phyloP scores from a whole-genome alignment of 345 rosid species.

The Zanthoxylum bungeanum region DNA sequence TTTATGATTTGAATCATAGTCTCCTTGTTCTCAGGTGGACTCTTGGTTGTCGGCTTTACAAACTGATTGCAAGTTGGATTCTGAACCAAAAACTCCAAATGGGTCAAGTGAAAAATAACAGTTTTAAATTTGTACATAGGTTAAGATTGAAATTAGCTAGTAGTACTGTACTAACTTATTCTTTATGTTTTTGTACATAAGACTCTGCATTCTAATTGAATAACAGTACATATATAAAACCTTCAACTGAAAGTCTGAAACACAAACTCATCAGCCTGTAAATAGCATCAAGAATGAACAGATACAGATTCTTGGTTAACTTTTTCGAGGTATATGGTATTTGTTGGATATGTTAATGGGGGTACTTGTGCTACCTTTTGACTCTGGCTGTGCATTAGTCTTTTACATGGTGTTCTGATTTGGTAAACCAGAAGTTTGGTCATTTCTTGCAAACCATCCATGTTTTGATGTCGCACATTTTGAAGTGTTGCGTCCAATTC shows the following conservation, averaged over 20 bases:
- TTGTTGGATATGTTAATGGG: too few species aligned
- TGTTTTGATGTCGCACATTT: background rate
- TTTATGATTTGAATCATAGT: background rate
- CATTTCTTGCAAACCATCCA: too few species aligned
- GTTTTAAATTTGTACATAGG: constrained; percentile 34
- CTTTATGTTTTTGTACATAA: constrained; percentile 39
- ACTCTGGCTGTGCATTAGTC: too few species aligned
- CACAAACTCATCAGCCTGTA: background rate
- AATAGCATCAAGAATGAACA: too few species aligned
- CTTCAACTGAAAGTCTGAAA: too few species aligned
- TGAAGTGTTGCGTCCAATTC: background rate
- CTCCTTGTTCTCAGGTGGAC: constrained; percentile 47
- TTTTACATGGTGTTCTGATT: too few species aligned
- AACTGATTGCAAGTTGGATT: constrained; percentile 43
- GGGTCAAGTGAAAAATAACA: constrained; percentile 26
- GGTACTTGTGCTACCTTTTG: too few species aligned
- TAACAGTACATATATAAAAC: background rate
- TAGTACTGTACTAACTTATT: constrained; percentile 26
- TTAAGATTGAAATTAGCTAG: constrained; percentile 7
- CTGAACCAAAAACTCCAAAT: constrained; percentile 35
- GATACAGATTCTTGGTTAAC: too few species aligned
- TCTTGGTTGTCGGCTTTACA: constrained; percentile 65
- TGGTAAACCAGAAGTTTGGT: too few species aligned
- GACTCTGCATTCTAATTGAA: constrained; percentile 13
- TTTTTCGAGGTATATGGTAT: too few species aligned